Percentiles rank a stretch among this genome's conserved stretches.
Evolutionary conservation across 768 basidiomycete species (phyloP).

Genomic region (Auricularia cornea): DNA sequence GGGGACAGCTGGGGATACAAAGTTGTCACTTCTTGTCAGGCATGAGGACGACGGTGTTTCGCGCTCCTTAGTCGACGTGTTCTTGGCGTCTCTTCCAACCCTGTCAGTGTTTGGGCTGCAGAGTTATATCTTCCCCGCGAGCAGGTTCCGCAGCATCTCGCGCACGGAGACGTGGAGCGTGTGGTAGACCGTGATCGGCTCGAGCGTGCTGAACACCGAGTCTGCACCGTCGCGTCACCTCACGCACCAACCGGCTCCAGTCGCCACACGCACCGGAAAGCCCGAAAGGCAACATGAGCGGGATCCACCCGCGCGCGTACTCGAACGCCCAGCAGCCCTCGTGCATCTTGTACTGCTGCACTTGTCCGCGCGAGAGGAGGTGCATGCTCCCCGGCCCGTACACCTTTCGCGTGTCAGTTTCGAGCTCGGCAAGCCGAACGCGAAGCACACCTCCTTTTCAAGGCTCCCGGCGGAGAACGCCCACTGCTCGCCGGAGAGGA

Average conservation of each 20-base stretch:
- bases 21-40: too few relatives aligned
- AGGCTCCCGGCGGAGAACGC: conserved; percentile 77
- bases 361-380: conserved; percentile 68
- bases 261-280: conserved; percentile 30
- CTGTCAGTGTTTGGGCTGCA: too few relatives aligned
- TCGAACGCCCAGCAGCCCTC: conserved; percentile 94
- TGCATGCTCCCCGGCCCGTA: conserved; percentile 84
- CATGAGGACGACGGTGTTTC: too few relatives aligned
- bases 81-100: too few relatives aligned
- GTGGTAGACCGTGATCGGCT: conserved; percentile 71
- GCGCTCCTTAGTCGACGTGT: too few relatives aligned
- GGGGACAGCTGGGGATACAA: too few relatives aligned
- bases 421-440: too few relatives aligned
- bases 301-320: conserved; percentile 96
- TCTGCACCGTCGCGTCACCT: conserved; percentile 50
- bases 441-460: conserved; percentile 75
- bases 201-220: conserved; percentile 80
- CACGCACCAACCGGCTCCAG: too few relatives aligned
- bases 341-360: conserved; percentile 98
- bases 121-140: conserved; percentile 76
- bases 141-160: conserved; percentile 75
- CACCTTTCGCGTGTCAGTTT: too few relatives aligned
- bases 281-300: conserved; percentile 92
- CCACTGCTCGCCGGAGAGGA: conserved; percentile 91
- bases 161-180: conserved; percentile 70